Base-by-base conservation (phyloP, 78 protist genomes). In the Chrysochromulina parva region DNA sequence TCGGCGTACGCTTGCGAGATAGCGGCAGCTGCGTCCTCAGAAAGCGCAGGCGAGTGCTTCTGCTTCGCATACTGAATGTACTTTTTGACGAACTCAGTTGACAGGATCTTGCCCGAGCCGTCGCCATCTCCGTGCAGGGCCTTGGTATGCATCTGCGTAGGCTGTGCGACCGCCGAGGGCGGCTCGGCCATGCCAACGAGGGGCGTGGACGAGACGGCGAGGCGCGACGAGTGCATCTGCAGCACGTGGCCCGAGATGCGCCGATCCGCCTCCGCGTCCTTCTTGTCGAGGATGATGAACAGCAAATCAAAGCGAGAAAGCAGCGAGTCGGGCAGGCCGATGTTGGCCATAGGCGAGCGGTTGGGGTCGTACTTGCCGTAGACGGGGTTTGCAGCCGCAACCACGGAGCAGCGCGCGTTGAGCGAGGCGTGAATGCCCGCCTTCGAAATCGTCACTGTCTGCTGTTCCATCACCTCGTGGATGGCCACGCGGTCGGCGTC, bases 331-430 rank as follows among this genome's bases (percentile, higher is more conserved):
- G 99, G 99, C 24, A 99, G 92, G 0, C 97, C 98, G 65, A 99
- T 97, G 92, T 93, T 90, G 17, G 53, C 95, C 47, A 78, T 91
- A 16, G 97, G 94, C 14, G 91, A 65, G 66, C 55, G 88, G 22
- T 91, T 14, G 28, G 90, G 59, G 84, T 95, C 82, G 92, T 97
- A 98, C 89, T 91, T 92, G 11, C 99, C 99, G 93, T 96, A 98
- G 53, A 97, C 91, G 28, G 99, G 99, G 94, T 99, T 99, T 53
- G 99, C 99, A 1, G 99, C 99, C 0, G 99, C 99, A 5, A 99
- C 73, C 17, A 99, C 99, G 3, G 97, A 85, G 95, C 99, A 98
- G 73, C 99, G 95, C 3, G 99, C 99, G 82, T 99, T 98, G 58
- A 99, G 95, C 26, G 98, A 91, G 10, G 99, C 96, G 85, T 98